Evolutionary conservation across 2,329 filamentous ascomycete genomes (phyloP).

Genomic region (Aspergillus aculeatus): DNA sequence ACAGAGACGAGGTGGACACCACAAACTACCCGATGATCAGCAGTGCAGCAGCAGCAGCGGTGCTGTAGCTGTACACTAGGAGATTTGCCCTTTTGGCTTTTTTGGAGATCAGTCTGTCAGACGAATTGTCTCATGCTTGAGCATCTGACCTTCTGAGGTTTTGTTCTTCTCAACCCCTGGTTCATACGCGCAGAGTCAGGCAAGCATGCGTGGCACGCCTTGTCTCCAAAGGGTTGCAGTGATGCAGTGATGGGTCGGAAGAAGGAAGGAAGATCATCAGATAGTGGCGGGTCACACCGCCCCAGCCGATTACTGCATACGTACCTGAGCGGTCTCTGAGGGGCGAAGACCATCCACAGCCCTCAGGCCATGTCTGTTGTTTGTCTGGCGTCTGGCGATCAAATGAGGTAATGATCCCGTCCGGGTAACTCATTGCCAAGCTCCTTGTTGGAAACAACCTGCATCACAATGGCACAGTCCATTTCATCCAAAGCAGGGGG

Average conservation of each 20-base stretch:
- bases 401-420: constrained; percentile 14
- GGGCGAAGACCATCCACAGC: neutral
- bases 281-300: constrained; percentile 10
- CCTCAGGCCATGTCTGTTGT: neutral
- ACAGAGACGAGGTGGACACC: constrained; percentile 17
- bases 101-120: constrained; percentile 1
- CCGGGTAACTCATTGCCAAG: constrained; percentile 5
- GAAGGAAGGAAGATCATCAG: constrained; percentile 7
- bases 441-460: neutral
- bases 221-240: neutral
- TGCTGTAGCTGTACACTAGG: neutral
- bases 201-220: neutral
- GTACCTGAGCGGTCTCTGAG: constrained; percentile 1
- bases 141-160: neutral
- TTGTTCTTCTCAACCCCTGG: neutral
- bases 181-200: neutral
- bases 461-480: constrained; percentile 6
- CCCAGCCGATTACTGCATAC: constrained; percentile 9
- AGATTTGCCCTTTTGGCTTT: neutral
- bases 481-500: neutral
- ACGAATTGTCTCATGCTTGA: constrained; percentile 9
- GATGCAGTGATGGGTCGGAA: no score
- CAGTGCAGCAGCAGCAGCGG: constrained; percentile 5
- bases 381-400: neutral
- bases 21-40: constrained; percentile 19